Conservation (phyloP, 441 rosid species). For the Populus hybrid region DNA sequence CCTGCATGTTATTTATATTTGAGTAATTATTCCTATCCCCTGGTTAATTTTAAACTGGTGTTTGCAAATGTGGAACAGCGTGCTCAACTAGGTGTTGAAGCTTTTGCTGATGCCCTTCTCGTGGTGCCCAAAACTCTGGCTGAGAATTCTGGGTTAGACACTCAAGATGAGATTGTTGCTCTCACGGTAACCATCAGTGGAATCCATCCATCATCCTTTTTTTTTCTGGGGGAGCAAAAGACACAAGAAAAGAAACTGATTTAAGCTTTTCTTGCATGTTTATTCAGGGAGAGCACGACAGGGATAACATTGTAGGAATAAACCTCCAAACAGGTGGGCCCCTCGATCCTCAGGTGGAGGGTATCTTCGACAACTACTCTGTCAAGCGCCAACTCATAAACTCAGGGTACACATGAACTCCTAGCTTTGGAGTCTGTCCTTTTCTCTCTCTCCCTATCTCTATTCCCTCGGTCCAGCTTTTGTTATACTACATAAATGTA, state of each 20-base stretch:
- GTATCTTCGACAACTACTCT: constrained; percentile 89
- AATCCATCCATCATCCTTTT: not conserved
- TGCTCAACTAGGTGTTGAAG: constrained; percentile 96
- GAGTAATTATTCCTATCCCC: not conserved
- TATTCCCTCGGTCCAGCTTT: not conserved
- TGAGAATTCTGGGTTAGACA: constrained; percentile 93
- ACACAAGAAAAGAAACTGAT: not conserved
- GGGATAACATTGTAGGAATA: constrained; percentile 82
- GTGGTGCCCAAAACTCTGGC: constrained; percentile 93
- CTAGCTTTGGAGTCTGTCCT: not conserved
- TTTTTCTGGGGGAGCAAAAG: not conserved
- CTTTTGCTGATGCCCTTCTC: constrained; percentile 88
- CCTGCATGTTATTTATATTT: constrained; percentile 4
- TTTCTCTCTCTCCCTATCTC: no score
- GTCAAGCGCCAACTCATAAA: constrained; percentile 91
- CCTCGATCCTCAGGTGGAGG: constrained; percentile 83
- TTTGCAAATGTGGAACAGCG: constrained; percentile 50
- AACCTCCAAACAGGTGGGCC: constrained; percentile 80
- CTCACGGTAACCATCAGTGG: constrained; percentile 51
- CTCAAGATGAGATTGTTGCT: constrained; percentile 85
- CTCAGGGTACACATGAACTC: constrained; percentile 56
- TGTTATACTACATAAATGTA: not conserved
- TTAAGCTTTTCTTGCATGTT: constrained; percentile 11
- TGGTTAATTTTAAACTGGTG: constrained; percentile 2
- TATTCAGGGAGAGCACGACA: constrained; percentile 86